Base-by-base conservation (phyloP, 352 stramenopile genomes). In the Globisporangium cederbergense region DNA sequence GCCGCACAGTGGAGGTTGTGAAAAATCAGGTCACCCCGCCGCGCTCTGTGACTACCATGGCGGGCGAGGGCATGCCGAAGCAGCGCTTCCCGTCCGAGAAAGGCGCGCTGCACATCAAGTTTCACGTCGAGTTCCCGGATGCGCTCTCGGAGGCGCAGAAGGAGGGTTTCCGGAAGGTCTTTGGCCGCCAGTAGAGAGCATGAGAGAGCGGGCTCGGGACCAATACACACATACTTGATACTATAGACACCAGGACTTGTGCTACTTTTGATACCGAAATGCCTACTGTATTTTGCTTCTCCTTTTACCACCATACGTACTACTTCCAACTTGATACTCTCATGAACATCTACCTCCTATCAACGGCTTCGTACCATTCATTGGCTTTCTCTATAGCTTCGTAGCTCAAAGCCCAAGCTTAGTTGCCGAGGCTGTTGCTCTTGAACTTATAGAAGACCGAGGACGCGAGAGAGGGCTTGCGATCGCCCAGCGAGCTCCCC, bases 31-130 rank as follows among this genome's bases (percentile, higher is more conserved):
- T 99, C 34, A 98, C 94, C 14, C 90, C 98, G 55, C 92, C 89
- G 51, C 90, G 96, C 42, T 91, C 98, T 67, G 90, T 98, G 1
- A 82, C 89, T 34, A 78, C 88, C 63, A 67, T 99, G 20, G 70
- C 77, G n/a, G 79, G 86, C 58, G 97, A 99, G 72, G 97, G 97
- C 55, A 99, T 99, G 96, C 96, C 97, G 16, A 86, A 97, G 66
- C 77, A 96, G 56, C 91, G 97, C 72, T 87, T 90, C 20, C 74
- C 91, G 22, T 96, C 86, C 18, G 83, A 96, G 65, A 78, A 64
- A 38, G 78, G 96, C 18, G 78, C 97, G 67, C 72, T 99, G 56
- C 97, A 96, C 73, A 93, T 99, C 62, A 99, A 96, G 38, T 98
- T 98, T 77, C 89, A 98, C 62, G 94, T 99, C 4, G 71, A 91